phyloP scores from a whole-genome alignment of 208 protist genomes.

The Trypanosoma cruzi region DNA sequence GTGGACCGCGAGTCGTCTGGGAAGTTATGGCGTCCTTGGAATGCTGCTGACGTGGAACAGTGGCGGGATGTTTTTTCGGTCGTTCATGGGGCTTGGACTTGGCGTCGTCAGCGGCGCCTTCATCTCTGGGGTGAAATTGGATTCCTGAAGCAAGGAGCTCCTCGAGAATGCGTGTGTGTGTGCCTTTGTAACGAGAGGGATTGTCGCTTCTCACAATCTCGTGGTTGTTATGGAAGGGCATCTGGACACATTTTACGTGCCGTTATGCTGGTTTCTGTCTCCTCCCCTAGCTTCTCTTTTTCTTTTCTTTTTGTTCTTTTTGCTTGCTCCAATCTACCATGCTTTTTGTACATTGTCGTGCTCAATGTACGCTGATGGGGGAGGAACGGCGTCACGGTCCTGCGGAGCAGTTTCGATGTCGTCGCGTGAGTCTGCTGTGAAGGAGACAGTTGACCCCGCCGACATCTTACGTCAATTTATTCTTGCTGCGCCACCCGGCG shows the following conservation, averaged over 20 bases:
- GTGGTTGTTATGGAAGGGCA: not conserved
- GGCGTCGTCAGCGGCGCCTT: conserved; percentile 48
- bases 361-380: not conserved
- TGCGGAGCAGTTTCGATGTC: not conserved
- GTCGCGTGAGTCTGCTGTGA: not conserved
- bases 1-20: conserved; percentile 48
- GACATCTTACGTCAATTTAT: conserved; percentile 28
- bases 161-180: not conserved
- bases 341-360: too few relatives aligned
- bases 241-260: not conserved
- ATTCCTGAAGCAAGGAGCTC: conserved; percentile 30
- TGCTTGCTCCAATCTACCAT: conserved; percentile 15
- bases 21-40: conserved; percentile 53
- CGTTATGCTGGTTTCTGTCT: not conserved
- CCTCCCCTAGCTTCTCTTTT: not conserved
- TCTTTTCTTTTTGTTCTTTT: conserved; percentile 12
- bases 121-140: conserved; percentile 57
- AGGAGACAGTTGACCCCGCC: not conserved
- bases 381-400: not conserved
- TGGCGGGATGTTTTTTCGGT: conserved; percentile 49
- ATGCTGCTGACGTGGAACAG: conserved; percentile 82
- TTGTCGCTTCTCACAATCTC: not conserved
- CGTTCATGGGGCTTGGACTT: conserved; percentile 68
- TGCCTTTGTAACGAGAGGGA: not conserved
- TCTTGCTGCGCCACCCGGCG: conserved; percentile 29